These are phyloP conservation scores for Phtheirospermum japonicum DNA, from an alignment of 257 asterid genomes.

Conservation along the genomic window DNA sequence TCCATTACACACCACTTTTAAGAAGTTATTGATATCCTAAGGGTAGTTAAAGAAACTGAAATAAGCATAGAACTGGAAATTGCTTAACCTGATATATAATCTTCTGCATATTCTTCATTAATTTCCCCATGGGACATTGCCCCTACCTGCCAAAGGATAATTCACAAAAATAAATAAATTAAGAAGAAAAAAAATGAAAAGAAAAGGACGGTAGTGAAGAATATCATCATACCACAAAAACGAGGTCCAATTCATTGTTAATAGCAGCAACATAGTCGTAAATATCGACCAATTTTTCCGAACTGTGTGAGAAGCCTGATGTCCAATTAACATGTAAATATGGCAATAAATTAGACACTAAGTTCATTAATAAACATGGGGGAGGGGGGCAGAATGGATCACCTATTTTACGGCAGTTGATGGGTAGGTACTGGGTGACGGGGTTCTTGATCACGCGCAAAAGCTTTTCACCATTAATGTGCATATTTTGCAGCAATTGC, in stretches of 20 bases:
- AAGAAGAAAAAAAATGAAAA: no score
- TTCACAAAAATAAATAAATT: neutral
- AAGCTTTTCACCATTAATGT: conserved; percentile 74
- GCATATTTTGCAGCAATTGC: conserved; percentile 73
- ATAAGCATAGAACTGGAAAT: neutral
- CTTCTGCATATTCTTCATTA: conserved; percentile 67
- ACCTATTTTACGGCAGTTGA: conserved; percentile 82
- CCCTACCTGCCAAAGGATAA: conserved; percentile 57
- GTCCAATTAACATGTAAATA: neutral
- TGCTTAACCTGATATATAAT: conserved; percentile 67
- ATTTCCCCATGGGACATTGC: conserved; percentile 96
- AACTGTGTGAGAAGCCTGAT: conserved; percentile 90
- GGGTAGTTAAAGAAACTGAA: neutral
- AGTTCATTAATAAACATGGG: neutral
- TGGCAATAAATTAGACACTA: conserved; percentile 2
- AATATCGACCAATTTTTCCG: conserved; percentile 71
- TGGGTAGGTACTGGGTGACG: conserved; percentile 77
- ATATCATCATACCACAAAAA: conserved; percentile 71
- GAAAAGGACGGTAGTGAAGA: neutral
- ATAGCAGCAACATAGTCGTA: conserved; percentile 60
- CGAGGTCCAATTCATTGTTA: conserved; percentile 53
- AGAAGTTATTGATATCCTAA: neutral
- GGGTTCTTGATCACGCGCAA: conserved; percentile 74
- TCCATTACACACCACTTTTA: neutral
- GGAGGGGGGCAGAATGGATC: no score